These are phyloP conservation scores for Coemansia sp. DNA, from an alignment of 192 early-diverging fungal species.

Conservation along the genomic window DNA sequence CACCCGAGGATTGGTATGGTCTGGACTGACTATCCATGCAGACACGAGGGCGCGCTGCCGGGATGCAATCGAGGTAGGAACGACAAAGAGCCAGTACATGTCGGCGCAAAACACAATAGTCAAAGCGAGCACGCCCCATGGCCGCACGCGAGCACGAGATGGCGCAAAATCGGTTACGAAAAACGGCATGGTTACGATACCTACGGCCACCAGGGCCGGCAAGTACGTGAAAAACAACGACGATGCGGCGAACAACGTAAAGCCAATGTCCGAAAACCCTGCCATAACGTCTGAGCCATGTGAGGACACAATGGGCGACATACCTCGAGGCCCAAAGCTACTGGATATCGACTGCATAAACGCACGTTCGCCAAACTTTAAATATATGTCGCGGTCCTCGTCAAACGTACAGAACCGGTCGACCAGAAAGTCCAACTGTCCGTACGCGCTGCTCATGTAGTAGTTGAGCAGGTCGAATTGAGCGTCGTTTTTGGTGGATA, in stretches of 20 bases:
- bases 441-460: constrained; percentile 37
- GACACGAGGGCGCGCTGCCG: constrained; percentile 3
- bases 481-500: constrained; percentile 4
- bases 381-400: constrained; percentile 38
- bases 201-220: constrained; percentile 34
- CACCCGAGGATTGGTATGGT: constrained; percentile 14
- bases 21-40: constrained; percentile 38
- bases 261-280: constrained; percentile 28
- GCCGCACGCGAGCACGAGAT: constrained; percentile 29
- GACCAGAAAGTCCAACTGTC: constrained; percentile 40
- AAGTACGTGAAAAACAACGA: constrained; percentile 29
- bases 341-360: constrained; percentile 45
- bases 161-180: constrained; percentile 35
- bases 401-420: constrained; percentile 42
- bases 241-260: constrained; percentile 17
- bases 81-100: constrained; percentile 38
- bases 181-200: constrained; percentile 36
- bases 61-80: constrained; percentile 18
- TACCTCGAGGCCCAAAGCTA: constrained; percentile 36
- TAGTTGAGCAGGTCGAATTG: constrained; percentile 16
- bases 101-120: constrained; percentile 27
- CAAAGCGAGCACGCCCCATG: constrained; percentile 32
- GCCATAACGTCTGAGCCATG: constrained; percentile 4
- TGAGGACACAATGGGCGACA: not conserved
- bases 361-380: constrained; percentile 42